phyloP scores from a whole-genome alignment of 257 asterid species.

The Solanum ahanhuiri region DNA sequence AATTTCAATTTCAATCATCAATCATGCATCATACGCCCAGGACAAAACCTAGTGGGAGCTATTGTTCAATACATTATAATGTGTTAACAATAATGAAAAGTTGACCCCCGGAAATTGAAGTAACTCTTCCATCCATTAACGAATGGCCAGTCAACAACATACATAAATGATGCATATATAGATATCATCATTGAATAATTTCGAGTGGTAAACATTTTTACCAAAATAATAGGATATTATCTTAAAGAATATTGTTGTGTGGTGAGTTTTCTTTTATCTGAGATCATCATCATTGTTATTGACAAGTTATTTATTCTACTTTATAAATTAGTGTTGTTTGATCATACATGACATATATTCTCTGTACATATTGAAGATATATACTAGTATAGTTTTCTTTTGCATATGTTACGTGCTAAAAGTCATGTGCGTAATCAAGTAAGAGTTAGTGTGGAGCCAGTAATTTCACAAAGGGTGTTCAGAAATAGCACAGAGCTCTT shows the following conservation, averaged over 20 bases:
- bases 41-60: not conserved
- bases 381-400: not conserved
- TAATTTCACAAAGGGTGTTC: too few species aligned
- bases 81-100: not conserved
- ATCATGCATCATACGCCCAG: not conserved
- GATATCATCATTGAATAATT: not conserved
- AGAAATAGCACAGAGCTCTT: too few species aligned
- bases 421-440: not conserved
- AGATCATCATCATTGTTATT: not conserved
- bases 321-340: not conserved
- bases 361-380: too few species aligned
- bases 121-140: not conserved
- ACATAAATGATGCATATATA: not conserved
- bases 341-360: too few species aligned
- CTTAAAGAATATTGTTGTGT: not conserved
- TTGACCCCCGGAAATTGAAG: not conserved
- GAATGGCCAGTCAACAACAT: not conserved
- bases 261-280: not conserved
- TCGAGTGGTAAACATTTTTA: not conserved
- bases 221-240: not conserved
- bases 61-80: not conserved
- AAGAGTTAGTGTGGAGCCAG: too few species aligned
- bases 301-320: not conserved
- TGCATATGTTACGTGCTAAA: not conserved
- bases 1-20: not conserved